Percentiles rank a stretch among this genome's conserved stretches.
These are phyloP conservation scores for Fonsecaea multimorphosa DNA, from an alignment of 2,329 filamentous ascomycete species.

Conservation along the genomic window DNA sequence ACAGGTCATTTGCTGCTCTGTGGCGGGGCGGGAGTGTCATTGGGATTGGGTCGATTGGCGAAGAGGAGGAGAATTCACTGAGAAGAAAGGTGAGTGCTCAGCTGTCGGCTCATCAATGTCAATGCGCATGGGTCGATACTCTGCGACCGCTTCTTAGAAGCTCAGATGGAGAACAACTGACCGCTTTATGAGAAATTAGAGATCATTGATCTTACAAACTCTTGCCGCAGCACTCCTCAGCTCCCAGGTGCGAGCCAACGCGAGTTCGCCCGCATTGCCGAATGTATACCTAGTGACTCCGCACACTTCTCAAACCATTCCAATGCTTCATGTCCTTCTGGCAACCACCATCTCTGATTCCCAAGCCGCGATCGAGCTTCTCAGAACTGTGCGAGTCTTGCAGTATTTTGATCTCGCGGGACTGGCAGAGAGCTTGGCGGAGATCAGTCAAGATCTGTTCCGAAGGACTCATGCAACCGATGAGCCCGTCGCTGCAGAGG, in stretches of 20 bases:
- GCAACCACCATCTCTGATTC: slow-evolving; percentile 18
- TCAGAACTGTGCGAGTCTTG: slow-evolving; percentile 30
- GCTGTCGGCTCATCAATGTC: no score
- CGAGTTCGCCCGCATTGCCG: neutral
- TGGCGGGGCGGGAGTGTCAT: slow-evolving; percentile 32
- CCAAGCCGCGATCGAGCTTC: slow-evolving; percentile 28
- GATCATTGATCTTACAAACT: slow-evolving; percentile 15
- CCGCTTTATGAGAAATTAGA: slow-evolving; percentile 2
- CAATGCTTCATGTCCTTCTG: slow-evolving; percentile 26
- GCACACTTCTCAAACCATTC: slow-evolving; percentile 29
- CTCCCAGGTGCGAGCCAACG: neutral
- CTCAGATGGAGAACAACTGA: slow-evolving; percentile 11
- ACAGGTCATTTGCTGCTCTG: slow-evolving; percentile 19
- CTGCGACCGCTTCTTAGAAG: neutral
- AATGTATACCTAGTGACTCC: slow-evolving; percentile 27
- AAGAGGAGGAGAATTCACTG: slow-evolving; percentile 1
- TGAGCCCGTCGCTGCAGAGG: neutral
- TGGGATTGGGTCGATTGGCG: slow-evolving; percentile 24
- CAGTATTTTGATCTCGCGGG: slow-evolving; percentile 36
- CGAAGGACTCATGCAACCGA: slow-evolving; percentile 1
- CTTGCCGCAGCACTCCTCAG: slow-evolving; percentile 23
- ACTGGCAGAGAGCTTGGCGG: slow-evolving; percentile 29
- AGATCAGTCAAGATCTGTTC: slow-evolving; percentile 29
- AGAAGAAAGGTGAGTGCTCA: slow-evolving; percentile 22
- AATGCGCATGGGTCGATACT: neutral